These are phyloP conservation scores for Russula foetens DNA, from an alignment of 768 basidiomycete genomes.

Conservation along the genomic window DNA sequence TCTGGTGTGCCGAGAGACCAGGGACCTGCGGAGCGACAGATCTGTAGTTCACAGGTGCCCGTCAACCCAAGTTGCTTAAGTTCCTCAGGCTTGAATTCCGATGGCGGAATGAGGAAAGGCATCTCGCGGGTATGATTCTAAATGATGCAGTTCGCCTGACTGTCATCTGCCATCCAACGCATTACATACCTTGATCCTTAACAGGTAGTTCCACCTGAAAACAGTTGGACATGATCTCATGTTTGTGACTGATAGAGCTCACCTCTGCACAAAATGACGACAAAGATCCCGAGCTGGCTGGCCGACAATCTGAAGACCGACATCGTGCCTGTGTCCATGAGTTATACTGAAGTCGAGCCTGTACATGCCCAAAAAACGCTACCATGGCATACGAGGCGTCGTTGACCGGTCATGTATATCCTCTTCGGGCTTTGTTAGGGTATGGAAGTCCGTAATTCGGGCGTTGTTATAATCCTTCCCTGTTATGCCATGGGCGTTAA, in stretches of 20 bases:
- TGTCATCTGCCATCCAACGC: not conserved
- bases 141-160: not conserved
- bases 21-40: conserved; percentile 89
- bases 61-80: conserved; percentile 73
- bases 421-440: conserved; percentile 81
- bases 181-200: conserved; percentile 77
- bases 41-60: conserved; percentile 95
- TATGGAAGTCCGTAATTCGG: conserved; percentile 77
- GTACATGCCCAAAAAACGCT: conserved; percentile 22
- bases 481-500: conserved; percentile 24
- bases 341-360: not conserved
- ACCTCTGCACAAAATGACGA: conserved; percentile 93
- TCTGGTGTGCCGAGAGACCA: conserved; percentile 94
- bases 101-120: conserved; percentile 90
- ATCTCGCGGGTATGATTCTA: conserved; percentile 88
- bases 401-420: conserved; percentile 92
- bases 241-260: conserved; percentile 11
- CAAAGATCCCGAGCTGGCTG: conserved; percentile 93
- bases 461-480: conserved; percentile 96
- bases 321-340: conserved; percentile 71
- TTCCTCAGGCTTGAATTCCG: conserved; percentile 82
- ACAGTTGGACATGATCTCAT: conserved; percentile 1
- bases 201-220: conserved; percentile 83
- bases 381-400: conserved; percentile 96
- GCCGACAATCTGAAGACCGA: conserved; percentile 91